A percentile compares a stretch with the other conserved stretches of the same genome.
Conservation (phyloP, 2,329 filamentous ascomycete species). For the Coniochaeta prunicola region DNA sequence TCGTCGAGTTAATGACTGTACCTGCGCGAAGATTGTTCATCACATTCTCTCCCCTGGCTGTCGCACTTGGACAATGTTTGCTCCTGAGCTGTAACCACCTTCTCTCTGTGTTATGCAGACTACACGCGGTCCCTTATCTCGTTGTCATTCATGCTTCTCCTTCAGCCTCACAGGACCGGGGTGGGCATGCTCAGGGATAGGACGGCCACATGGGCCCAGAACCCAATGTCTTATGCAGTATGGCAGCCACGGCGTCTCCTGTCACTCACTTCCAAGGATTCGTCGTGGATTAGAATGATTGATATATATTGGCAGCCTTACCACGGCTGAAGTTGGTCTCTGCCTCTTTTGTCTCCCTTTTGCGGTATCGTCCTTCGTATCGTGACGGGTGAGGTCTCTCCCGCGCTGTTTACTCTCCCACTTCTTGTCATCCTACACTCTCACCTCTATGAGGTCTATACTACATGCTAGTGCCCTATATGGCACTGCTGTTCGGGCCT, state of each 20-base stretch:
- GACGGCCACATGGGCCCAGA: neutral
- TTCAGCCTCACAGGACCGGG: neutral
- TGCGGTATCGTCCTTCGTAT: neutral
- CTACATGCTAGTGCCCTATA: conserved; percentile 21
- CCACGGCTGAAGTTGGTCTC: neutral
- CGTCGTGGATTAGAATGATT: neutral
- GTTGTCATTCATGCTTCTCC: neutral
- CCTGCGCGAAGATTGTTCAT: neutral
- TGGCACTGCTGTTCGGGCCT: conserved; percentile 24
- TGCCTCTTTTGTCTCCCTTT: neutral
- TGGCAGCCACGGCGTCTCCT: neutral
- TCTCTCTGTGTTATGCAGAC: neutral
- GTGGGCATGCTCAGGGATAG: neutral
- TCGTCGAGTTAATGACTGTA: too few species aligned
- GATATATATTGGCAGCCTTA: neutral
- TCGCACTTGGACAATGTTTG: neutral
- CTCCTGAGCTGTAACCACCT: neutral
- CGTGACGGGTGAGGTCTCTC: neutral
- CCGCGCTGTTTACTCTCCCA: too few species aligned
- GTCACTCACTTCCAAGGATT: neutral
- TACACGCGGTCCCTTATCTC: neutral
- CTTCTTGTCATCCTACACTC: neutral
- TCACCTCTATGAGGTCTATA: conserved; percentile 9
- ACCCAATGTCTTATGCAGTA: neutral
- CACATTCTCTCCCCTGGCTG: neutral